Percentiles rank a stretch among this genome's conserved stretches.
phyloP scores from a whole-genome alignment of 768 basidiomycete species.

The Russula emetica region DNA sequence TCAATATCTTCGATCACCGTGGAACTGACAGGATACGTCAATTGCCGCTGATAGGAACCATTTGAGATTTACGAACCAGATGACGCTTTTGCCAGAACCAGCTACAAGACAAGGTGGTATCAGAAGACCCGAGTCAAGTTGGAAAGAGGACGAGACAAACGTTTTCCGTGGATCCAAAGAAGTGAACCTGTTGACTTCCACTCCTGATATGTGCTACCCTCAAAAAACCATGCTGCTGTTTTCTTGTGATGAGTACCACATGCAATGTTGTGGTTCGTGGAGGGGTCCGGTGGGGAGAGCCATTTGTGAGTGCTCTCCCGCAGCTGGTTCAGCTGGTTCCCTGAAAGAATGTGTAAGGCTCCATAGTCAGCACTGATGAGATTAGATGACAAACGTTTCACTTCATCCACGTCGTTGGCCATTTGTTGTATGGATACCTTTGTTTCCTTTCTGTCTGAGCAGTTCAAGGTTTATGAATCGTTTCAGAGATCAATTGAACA shows the following conservation, averaged over 20 bases:
- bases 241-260: background rate
- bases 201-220: background rate
- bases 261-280: slow-evolving; percentile 1
- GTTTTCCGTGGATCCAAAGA: slow-evolving; percentile 13
- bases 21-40: background rate
- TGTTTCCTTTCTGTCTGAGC: no score
- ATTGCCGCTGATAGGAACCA: no score
- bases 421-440: no score
- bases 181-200: slow-evolving; percentile 3
- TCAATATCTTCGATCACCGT: background rate
- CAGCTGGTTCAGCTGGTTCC: background rate
- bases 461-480: no score
- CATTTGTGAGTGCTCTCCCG: background rate
- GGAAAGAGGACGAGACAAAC: background rate
- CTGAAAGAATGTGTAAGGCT: background rate
- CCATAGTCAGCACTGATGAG: background rate
- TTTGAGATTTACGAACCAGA: slow-evolving; percentile 1
- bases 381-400: background rate
- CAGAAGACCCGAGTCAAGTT: background rate
- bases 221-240: slow-evolving; percentile 2
- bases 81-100: slow-evolving; percentile 11
- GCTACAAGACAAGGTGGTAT: background rate
- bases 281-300: slow-evolving; percentile 15
- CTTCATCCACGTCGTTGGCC: background rate
- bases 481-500: no score